These are phyloP conservation scores for Eucalyptus pauciflora DNA, from an alignment of 345 rosid species.

Conservation along the genomic window DNA sequence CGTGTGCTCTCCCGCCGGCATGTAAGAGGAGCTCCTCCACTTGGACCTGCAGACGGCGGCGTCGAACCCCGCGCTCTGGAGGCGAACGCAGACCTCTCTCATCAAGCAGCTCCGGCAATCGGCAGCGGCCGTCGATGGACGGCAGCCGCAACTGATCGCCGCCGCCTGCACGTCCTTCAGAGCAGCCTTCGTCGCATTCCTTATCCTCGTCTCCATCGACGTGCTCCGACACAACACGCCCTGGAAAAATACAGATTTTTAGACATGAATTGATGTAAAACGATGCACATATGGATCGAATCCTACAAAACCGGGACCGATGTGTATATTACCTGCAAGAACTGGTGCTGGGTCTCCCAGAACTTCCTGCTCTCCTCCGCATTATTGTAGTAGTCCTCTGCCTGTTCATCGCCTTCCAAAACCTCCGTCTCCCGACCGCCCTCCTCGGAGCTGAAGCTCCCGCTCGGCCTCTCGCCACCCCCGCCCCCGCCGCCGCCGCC, in stretches of 20 bases:
- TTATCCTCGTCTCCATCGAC: constrained; percentile 45
- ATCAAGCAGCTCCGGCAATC: constrained; percentile 56
- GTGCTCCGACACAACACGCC: constrained; percentile 46
- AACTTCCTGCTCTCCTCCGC: constrained; percentile 41
- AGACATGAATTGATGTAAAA: background rate
- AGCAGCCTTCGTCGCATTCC: constrained; percentile 49
- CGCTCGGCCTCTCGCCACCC: background rate
- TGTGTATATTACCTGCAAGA: constrained; percentile 38
- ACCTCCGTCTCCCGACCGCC: background rate
- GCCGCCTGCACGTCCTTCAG: constrained; percentile 17
- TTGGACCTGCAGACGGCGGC: constrained; percentile 57
- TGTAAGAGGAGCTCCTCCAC: constrained; percentile 54
- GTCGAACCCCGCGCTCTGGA: constrained; percentile 42
- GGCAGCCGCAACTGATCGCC: constrained; percentile 37
- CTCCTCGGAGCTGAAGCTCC: background rate
- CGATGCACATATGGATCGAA: background rate
- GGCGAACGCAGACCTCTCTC: constrained; percentile 32
- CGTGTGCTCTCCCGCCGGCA: constrained; percentile 56
- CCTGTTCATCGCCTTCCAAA: constrained; percentile 1
- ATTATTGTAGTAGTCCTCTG: background rate
- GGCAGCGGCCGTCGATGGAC: constrained; percentile 13
- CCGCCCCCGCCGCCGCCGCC: no score
- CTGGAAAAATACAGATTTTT: constrained; percentile 6
- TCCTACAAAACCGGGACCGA: background rate
- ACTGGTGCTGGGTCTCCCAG: constrained; percentile 59